A percentile compares a stretch with the other conserved stretches of the same genome.
These are phyloP conservation scores for Blastocystis sp. DNA, from an alignment of 352 stramenopile species.

Conservation along the genomic window DNA sequence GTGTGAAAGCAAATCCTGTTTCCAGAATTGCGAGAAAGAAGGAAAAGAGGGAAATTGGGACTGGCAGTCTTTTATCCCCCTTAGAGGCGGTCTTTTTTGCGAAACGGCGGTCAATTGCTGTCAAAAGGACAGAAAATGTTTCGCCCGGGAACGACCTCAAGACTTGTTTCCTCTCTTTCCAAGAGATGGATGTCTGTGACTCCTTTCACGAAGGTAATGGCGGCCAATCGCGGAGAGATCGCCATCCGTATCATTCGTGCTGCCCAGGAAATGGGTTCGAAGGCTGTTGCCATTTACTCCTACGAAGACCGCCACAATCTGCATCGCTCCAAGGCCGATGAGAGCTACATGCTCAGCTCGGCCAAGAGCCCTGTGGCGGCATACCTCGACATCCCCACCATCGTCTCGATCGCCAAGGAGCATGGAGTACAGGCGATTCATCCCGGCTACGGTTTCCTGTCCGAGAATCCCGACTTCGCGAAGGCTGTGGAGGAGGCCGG, in stretches of 20 bases:
- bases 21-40: not conserved
- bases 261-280: conserved; percentile 85
- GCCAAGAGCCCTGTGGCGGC: conserved; percentile 86
- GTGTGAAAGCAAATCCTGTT: no score
- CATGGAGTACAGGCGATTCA: conserved; percentile 90
- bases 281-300: conserved; percentile 83
- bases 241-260: conserved; percentile 91
- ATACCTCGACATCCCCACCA: conserved; percentile 91
- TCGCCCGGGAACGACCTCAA: not conserved
- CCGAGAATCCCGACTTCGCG: conserved; percentile 90
- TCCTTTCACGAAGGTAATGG: conserved; percentile 91
- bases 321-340: conserved; percentile 93
- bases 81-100: not conserved
- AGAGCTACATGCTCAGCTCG: conserved; percentile 87
- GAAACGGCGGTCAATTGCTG: not conserved
- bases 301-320: conserved; percentile 84
- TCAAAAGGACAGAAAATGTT: not conserved
- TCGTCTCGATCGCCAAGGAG: conserved; percentile 86
- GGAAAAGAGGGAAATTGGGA: not conserved
- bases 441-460: conserved; percentile 94
- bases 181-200: conserved; percentile 18
- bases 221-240: conserved; percentile 95
- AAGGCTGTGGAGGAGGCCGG: conserved; percentile 83
- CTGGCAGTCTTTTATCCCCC: not conserved
- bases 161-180: not conserved